Evolutionary conservation across 2,329 filamentous ascomycete species (phyloP).

Genomic region (Exophiala bonariae): DNA sequence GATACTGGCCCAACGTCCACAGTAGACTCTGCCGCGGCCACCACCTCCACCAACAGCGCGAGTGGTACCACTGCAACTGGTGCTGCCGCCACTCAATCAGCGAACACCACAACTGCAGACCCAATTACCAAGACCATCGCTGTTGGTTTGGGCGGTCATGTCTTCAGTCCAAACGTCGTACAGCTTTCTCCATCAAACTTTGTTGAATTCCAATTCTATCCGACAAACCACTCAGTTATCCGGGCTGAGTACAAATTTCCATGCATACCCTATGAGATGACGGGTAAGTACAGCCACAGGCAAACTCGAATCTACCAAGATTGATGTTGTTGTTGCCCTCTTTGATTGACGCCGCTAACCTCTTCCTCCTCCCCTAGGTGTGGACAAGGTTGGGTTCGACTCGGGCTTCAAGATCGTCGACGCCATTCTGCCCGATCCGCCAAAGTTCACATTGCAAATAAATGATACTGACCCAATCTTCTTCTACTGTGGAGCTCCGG

Average conservation of each 20-base stretch:
- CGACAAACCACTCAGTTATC: slow-evolving; percentile 64
- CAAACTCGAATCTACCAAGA: background rate
- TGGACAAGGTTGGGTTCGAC: slow-evolving; percentile 55
- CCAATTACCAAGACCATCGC: background rate
- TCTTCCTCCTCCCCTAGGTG: slow-evolving; percentile 18
- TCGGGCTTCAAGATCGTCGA: slow-evolving; percentile 51
- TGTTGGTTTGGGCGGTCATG: background rate
- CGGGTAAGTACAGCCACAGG: slow-evolving; percentile 27
- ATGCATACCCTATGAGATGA: slow-evolving; percentile 62
- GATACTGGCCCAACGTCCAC: background rate
- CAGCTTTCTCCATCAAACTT: background rate
- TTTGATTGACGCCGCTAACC: background rate
- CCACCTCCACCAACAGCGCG: background rate
- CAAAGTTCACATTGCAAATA: slow-evolving; percentile 45
- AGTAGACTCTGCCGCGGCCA: background rate
- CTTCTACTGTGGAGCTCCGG: slow-evolving; percentile 68
- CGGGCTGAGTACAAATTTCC: slow-evolving; percentile 60
- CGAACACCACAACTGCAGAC: background rate
- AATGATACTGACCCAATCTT: slow-evolving; percentile 66
- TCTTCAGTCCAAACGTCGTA: background rate
- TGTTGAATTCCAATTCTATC: slow-evolving; percentile 59
- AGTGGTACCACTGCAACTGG: background rate
- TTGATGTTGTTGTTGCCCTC: background rate
- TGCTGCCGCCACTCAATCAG: background rate
- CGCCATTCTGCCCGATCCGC: slow-evolving; percentile 46